Evolutionary conservation across 2,329 filamentous ascomycete genomes (phyloP).

Genomic region (Chalaropsis thielavioides): DNA sequence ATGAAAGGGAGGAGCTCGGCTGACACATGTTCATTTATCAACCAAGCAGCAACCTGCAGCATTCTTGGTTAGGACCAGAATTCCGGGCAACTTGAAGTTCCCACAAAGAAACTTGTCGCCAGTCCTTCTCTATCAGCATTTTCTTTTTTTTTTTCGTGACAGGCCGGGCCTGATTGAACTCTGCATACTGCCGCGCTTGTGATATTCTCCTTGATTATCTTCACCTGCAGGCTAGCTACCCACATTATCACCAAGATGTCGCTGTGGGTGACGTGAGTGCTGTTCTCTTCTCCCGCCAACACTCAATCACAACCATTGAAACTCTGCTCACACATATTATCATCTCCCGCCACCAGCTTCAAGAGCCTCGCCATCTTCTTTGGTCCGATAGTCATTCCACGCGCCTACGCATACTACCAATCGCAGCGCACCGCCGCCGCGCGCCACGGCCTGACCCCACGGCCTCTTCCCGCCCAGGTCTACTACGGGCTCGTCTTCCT

Average conservation of each 20-base stretch:
- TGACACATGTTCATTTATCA: conserved; percentile 4
- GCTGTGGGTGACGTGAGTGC: conserved; percentile 15
- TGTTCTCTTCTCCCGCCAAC: neutral
- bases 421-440: conserved; percentile 32
- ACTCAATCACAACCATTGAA: neutral
- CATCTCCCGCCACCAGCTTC: conserved; percentile 28
- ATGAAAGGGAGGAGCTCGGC: neutral
- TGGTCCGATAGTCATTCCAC: conserved; percentile 57
- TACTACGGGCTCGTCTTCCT: conserved; percentile 47
- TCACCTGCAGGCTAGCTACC: neutral
- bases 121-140: neutral
- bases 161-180: neutral
- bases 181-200: neutral
- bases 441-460: conserved; percentile 30
- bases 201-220: neutral
- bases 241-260: conserved; percentile 12
- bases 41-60: neutral
- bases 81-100: neutral
- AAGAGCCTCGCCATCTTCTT: conserved; percentile 46
- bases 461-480: conserved; percentile 39
- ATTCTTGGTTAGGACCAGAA: neutral
- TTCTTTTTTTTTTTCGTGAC: neutral
- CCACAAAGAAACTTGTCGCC: neutral
- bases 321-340: neutral
- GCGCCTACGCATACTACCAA: conserved; percentile 50